Base-by-base conservation (phyloP, 2,329 filamentous ascomycete genomes). In the Colletotrichum sublineola region DNA sequence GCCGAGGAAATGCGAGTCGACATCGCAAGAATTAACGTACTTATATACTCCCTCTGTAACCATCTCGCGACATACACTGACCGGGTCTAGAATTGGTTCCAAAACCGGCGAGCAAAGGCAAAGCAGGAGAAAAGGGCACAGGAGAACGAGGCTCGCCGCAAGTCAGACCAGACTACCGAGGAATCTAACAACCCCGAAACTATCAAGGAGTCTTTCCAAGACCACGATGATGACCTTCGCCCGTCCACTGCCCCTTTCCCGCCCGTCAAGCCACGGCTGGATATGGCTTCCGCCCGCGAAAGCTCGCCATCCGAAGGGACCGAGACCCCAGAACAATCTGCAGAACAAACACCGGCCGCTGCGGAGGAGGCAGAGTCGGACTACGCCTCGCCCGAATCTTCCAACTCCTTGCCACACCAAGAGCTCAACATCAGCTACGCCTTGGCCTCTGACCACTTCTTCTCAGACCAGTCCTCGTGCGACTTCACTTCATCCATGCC, bases 1-100 rank as follows among this genome's bases (percentile, higher is more conserved):
- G 90, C 90, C 4, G 88, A 91, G 75, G 83, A 86, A 8, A 89
- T 92, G 84, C 84, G 86, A 64, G 87, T 91, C n/a, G 89, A 91
- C 74, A 85, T 90, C 75, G 86, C 89, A 24, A 85, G 89, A 74
- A 91, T 92, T 75, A 92, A 92, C 77, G 90, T 91, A 81, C 52
- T 53, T 48, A 31, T 31, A 48, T 24, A 12, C 46, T 40, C 53
- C 61, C 74, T 78, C 44, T 76, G 74, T 57, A 62, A 31, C n/a
- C 8, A 20, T 55, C 36, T 42, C 9, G 14, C 20, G 14, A 15
- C 48, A 63, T 29, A 24, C 24, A 71, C 81, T 84, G 77, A 85
- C 79, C 44, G 24, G 24, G 42, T 31, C 12, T 64, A 92, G 90
- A 92, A 92, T 78, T 92, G 90, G 90, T 92, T 92, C 77, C 90